phyloP scores from a whole-genome alignment of 1,139 yeast species.

The Candida albicans region DNA sequence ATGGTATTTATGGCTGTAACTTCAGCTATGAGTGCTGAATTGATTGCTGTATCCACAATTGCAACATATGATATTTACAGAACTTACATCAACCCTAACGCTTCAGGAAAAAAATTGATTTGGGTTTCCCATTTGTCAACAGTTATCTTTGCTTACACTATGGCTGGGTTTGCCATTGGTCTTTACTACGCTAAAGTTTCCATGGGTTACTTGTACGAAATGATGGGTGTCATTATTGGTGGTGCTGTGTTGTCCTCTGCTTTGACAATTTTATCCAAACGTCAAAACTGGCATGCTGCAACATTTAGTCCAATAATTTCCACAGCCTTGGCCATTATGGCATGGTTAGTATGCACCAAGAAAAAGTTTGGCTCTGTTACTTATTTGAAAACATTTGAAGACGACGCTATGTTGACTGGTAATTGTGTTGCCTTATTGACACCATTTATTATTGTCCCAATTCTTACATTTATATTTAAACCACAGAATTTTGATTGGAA shows the following conservation, averaged over 20 bases:
- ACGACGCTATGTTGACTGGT: constrained; percentile 83
- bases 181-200: constrained; percentile 77
- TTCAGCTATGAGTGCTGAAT: constrained; percentile 82
- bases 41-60: constrained; percentile 83
- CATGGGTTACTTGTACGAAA: constrained; percentile 82
- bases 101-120: constrained; percentile 70
- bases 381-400: constrained; percentile 68
- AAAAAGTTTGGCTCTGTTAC: constrained; percentile 52
- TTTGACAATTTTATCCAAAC: constrained; percentile 65
- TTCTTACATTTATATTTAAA: constrained; percentile 61
- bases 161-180: constrained; percentile 85
- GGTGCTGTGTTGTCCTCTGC: constrained; percentile 83
- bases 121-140: constrained; percentile 67
- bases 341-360: constrained; percentile 67
- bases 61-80: constrained; percentile 84
- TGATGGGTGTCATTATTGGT: constrained; percentile 86
- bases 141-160: constrained; percentile 59
- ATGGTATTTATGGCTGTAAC: constrained; percentile 83
- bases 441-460: constrained; percentile 68
- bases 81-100: constrained; percentile 74
- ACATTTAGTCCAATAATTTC: constrained; percentile 62
- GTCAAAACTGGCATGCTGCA: constrained; percentile 64
- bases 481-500: constrained; percentile 78
- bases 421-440: constrained; percentile 78
- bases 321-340: constrained; percentile 58